Base-by-base conservation (phyloP, 2,329 filamentous ascomycete species). In the Gaeumannomyces tritici region DNA sequence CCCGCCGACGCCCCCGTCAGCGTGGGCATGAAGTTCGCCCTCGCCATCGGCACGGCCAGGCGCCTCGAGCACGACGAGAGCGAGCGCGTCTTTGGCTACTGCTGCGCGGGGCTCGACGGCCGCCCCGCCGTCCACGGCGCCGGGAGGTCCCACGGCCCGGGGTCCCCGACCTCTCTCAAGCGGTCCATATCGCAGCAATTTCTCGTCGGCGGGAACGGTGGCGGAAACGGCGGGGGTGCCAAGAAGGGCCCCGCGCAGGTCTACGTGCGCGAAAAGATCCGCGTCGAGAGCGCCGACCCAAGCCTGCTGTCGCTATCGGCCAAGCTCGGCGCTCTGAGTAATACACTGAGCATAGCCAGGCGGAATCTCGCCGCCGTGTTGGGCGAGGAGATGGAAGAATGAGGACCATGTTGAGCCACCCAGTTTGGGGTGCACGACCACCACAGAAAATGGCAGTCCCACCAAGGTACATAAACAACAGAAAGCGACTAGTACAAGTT, bases 251-350 rank as follows among this genome's bases (percentile, higher is more conserved):
- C 60, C 18, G 24, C 9, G 6, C 86, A 95, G 65, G 92, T 97
- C 3, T 88, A 86, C 66, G 93, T 98, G 57, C 86, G 88, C 67
- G 93, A 97, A 73, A 97, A 97, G 77, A 84, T 96, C 5, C 83
- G 89, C 55, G 88, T 97, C 2, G 93, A 96, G 74, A 93, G 86
- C 69, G 90, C 92, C 62, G 93, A 98, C 73, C 93, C 93, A 1
- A 93, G 87, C 68, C 73, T 97, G 66, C 87, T 97, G 72, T 89
- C 90, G 47, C 80, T 95, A 42, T 88, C 90, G 73, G 89, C 91
- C 6, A 97, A 97, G 75, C 78, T 97, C 67, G 85, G 83, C 33
- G 91, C 90, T 5, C 76, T 97, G 63, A 87, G 89, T 65, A 85
- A 92, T 69, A 88, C 87, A 65, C 80, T 96, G 26, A 79, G 81